Evolutionary conservation across 2,329 filamentous ascomycete genomes (phyloP).

Genomic region (Botrytis galanthina): DNA sequence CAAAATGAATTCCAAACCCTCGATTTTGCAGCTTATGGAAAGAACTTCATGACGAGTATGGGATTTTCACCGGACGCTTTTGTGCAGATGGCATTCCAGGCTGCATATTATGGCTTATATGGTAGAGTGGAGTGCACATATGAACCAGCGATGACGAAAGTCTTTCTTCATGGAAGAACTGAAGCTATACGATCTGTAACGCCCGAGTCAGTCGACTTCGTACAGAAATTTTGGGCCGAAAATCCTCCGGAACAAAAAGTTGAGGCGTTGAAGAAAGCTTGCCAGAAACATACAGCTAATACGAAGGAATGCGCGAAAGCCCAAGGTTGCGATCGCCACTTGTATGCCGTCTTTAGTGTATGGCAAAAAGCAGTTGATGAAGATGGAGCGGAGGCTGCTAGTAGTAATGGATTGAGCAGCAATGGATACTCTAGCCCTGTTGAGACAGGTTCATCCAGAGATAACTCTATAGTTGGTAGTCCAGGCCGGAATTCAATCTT

Average conservation of each 20-base stretch:
- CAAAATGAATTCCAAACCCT: conserved; percentile 95
- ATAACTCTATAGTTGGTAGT: conserved; percentile 50
- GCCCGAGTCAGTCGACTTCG: conserved; percentile 78
- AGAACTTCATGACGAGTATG: conserved; percentile 97
- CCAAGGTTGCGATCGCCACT: conserved; percentile 85
- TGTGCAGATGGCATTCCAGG: conserved; percentile 98
- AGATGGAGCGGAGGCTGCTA: conserved; percentile 53
- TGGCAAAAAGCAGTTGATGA: conserved; percentile 90
- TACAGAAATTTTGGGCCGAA: conserved; percentile 93
- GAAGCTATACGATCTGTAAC: conserved; percentile 90
- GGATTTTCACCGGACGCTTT: conserved; percentile 97
- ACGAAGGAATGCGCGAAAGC: conserved; percentile 87
- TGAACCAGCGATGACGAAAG: conserved; percentile 97
- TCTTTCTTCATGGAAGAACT: conserved; percentile 87
- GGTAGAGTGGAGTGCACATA: conserved; percentile 93
- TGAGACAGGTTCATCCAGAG: conserved; percentile 50
- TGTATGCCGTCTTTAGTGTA: conserved; percentile 91
- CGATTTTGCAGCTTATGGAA: conserved; percentile 86
- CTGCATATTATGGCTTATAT: conserved; percentile 95
- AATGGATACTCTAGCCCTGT: conserved; percentile 60
- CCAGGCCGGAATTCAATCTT: conserved; percentile 52
- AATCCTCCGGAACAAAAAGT: conserved; percentile 80
- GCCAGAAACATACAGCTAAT: conserved; percentile 73
- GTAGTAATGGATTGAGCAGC: conserved; percentile 45
- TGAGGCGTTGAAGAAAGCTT: conserved; percentile 78